Base-by-base conservation (phyloP, 768 basidiomycete genomes). In the Trametes elegans region DNA sequence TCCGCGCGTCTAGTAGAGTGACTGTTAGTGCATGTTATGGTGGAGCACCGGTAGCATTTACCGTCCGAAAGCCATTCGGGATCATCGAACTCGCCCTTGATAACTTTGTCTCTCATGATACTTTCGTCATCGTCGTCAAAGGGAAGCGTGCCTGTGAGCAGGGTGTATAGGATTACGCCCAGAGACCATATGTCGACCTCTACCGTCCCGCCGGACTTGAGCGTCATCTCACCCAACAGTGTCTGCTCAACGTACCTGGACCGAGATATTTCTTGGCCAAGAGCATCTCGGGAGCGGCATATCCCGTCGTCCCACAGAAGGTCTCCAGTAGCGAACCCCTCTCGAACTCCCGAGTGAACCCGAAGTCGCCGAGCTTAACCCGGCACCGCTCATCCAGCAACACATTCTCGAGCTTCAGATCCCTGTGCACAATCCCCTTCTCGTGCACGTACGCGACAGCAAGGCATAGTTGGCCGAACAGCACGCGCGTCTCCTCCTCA, bases 131-230 rank as follows among this genome's bases (percentile, higher is more conserved):
- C 93, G 61, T 94, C 89, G 63, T 94, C 92, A 64, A 93, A 95
- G 2, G 93, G 93, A 16, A 95, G 73, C 8, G 89, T 90, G 70
- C 94, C 95, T 0, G 92, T 93, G 39, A 97, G 78, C 28, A 97
- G 79, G 47, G 86, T 88, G 66, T 94, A 96, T 11, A 98, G 75
- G 48, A 98, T 97, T 58, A 97, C 81, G 0, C 94, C 94, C 45
- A 96, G 76, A 5, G 94, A 98, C 94, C 94, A 98, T 29, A 95
- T 77, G 66, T 98, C 94, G 42, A 96, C 93, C 80, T 98, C 94
- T 90, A 71, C 10, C 8, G 32, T 36, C 31, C 48, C n/a, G 35
- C 55, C 70, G 50, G 66, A 45, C 31, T 18, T 45, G 11, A 28
- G 27, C 35, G 29, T 43, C 11, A 9, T 14, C 26, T 7, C 19